Base-by-base conservation (phyloP, 192 early-diverging fungal species). In the Coemansia sp. region DNA sequence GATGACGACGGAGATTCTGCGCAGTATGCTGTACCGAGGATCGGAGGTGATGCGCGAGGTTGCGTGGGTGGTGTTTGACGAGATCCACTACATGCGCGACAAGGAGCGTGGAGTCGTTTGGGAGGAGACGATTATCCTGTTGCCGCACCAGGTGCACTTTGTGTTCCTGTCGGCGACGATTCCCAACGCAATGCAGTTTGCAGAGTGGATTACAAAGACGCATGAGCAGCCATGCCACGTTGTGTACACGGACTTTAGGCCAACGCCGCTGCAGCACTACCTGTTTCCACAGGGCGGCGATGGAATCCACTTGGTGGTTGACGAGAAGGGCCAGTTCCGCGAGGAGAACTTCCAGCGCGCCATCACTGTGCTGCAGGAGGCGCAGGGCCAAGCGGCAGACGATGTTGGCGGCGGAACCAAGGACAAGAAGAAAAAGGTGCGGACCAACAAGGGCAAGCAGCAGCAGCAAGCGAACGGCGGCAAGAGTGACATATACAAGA, bases 1-100 rank as follows among this genome's bases (percentile, higher is more conserved):
- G 23, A 99, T 99, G 97, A 99, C 97, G 0, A 99, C 97, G 0
- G 97, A 99, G 82, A 99, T 99, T 91, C 78, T 99, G 55, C 85
- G 97, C 32, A 90, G 88, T 45, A 99, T 99, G 97, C 85, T 99
- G 23, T 99, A 99, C 79, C 88, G 95, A 48, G 97, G 97, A 15
- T 92, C 90, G 20, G 95, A 97, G 68, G 85, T 99, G 50, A 91
- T 97, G 87, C 87, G 95, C 52, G 97, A 99, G 80, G 93, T 99
- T 2, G 89, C 94, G 2, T 99, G 95, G 95, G 93, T 99, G 34
- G 86, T 99, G 34, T 99, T 95, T 79, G 97, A 99, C 70, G 97
- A 99, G 85, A 92, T 99, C 59, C 97, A 97, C 78, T 99, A 99
- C 73, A 97, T 99, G 97, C 79, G 94, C 56, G 95, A 97, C 77